Percentiles rank a stretch among this genome's conserved stretches.
These are phyloP conservation scores for Aspergillus biplanus DNA, from an alignment of 495 filamentous ascomycete species.

Conservation along the genomic window DNA sequence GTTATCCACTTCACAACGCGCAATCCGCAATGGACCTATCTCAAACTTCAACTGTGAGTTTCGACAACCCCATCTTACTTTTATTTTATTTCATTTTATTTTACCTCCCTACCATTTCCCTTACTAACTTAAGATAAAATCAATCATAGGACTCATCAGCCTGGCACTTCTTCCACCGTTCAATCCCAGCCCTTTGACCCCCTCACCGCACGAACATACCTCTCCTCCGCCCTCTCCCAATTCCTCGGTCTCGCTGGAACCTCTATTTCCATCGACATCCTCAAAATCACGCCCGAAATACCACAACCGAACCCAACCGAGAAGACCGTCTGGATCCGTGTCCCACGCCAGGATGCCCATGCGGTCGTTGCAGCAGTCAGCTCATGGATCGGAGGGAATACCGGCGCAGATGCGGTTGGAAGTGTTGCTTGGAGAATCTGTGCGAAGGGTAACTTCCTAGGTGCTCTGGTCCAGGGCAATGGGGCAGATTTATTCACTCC, in stretches of 20 bases:
- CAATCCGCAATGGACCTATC: conserved; percentile 54
- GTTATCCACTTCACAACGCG: conserved; percentile 46
- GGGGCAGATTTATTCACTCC: conserved; percentile 50
- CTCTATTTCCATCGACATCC: conserved; percentile 78
- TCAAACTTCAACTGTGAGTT: conserved; percentile 50
- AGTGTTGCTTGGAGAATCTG: conserved; percentile 61
- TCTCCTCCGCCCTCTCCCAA: conserved; percentile 72
- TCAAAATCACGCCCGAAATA: conserved; percentile 52
- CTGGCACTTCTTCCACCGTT: conserved; percentile 25
- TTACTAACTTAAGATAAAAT: background rate
- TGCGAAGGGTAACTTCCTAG: conserved; percentile 59
- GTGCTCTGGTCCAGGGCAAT: conserved; percentile 45
- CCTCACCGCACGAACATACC: conserved; percentile 72
- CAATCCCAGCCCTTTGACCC: conserved; percentile 60
- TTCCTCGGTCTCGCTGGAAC: conserved; percentile 80
- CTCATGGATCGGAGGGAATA: conserved; percentile 57
- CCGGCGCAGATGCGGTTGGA: conserved; percentile 38
- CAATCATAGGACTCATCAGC: conserved; percentile 38
- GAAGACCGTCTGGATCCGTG: conserved; percentile 69
- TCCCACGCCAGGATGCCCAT: conserved; percentile 68
- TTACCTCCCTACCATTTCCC: too few relatives aligned
- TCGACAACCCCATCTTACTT: background rate
- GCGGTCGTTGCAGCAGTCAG: conserved; percentile 70
- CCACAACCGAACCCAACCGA: conserved; percentile 8
- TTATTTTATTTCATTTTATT: background rate